These are phyloP conservation scores for Trichoderma hamatum DNA, from an alignment of 2,329 filamentous ascomycete genomes.

Conservation along the genomic window DNA sequence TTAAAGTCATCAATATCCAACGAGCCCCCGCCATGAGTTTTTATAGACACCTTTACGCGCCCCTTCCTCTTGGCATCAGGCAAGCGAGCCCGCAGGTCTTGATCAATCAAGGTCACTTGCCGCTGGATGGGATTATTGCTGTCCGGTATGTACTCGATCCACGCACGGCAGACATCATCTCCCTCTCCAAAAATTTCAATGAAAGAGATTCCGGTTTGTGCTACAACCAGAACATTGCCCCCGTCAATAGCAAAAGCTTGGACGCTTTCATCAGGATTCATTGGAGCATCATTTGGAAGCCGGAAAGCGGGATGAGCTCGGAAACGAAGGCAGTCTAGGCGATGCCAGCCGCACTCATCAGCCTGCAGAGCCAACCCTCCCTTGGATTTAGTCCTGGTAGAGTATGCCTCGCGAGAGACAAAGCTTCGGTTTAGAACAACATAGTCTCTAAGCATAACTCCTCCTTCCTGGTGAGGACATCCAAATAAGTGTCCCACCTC, in stretches of 20 bases:
- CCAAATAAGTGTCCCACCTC: conserved; percentile 90
- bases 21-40: conserved; percentile 74
- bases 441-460: conserved; percentile 93
- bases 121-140: conserved; percentile 66
- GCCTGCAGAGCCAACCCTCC: conserved; percentile 73
- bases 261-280: conserved; percentile 71
- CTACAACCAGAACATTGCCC: conserved; percentile 74
- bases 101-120: conserved; percentile 74
- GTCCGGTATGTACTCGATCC: conserved; percentile 76
- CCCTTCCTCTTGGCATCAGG: conserved; percentile 73
- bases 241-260: conserved; percentile 86
- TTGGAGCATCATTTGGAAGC: conserved; percentile 71
- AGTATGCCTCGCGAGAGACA: conserved; percentile 78
- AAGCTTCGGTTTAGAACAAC: conserved; percentile 83
- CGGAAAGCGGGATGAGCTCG: conserved; percentile 88
- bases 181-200: conserved; percentile 79
- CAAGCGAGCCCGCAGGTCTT: conserved; percentile 70
- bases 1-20: conserved; percentile 78
- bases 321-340: conserved; percentile 85
- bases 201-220: conserved; percentile 80
- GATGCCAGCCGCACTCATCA: conserved; percentile 91
- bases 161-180: conserved; percentile 78
- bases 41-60: conserved; percentile 71
- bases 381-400: conserved; percentile 81
- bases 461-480: conserved; percentile 83